phyloP scores from a whole-genome alignment of 805 yeast species.

The Metschnikowia orientalis region DNA sequence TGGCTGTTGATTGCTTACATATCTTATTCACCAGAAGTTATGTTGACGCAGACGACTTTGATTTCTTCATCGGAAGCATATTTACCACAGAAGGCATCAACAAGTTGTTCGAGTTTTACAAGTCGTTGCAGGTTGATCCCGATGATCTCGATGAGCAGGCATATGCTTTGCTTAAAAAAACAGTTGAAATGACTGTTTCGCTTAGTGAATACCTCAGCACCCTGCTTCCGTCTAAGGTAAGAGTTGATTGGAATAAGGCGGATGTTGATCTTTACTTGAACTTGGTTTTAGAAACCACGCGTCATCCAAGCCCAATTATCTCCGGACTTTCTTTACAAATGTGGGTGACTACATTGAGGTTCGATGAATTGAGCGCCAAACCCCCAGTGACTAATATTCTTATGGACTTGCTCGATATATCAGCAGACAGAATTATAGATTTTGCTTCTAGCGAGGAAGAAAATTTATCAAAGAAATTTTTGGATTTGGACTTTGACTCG shows the following conservation, averaged over 20 bases:
- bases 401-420: constrained; percentile 66
- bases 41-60: constrained; percentile 61
- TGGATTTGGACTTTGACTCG: constrained; percentile 87
- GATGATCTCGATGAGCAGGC: constrained; percentile 73
- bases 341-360: constrained; percentile 88
- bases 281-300: constrained; percentile 74
- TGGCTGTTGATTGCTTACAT: constrained; percentile 89
- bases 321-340: constrained; percentile 88
- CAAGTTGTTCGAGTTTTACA: constrained; percentile 61
- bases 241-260: constrained; percentile 48
- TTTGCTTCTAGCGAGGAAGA: constrained; percentile 67
- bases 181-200: constrained; percentile 90
- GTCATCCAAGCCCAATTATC: constrained; percentile 80
- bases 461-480: constrained; percentile 56
- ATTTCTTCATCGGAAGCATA: constrained; percentile 71
- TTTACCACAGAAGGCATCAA: constrained; percentile 71
- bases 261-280: constrained; percentile 67
- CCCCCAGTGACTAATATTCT: constrained; percentile 52
- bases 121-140: constrained; percentile 54
- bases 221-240: constrained; percentile 31
- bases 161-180: constrained; percentile 79
- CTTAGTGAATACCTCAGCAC: constrained; percentile 72
- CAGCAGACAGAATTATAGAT: constrained; percentile 74
- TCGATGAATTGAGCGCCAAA: constrained; percentile 64
- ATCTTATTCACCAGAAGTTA: constrained; percentile 79